Conservation (phyloP, 164 flowering plant genomes). For the Tetracentron sinense region DNA sequence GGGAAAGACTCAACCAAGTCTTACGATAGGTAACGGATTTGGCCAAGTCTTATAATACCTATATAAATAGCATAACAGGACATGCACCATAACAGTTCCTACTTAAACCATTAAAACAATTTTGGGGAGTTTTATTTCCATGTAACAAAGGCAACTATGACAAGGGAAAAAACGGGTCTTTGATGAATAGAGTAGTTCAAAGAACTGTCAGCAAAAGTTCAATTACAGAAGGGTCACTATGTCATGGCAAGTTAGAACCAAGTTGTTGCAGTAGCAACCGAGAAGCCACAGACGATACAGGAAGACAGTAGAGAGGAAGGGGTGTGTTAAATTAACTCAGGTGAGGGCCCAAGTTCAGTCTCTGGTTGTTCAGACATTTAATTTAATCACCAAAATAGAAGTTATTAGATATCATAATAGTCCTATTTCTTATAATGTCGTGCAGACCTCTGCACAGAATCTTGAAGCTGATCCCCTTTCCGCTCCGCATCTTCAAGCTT, state of each 20-base stretch:
- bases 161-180: background rate
- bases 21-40: too few relatives aligned
- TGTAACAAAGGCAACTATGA: background rate
- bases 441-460: constrained; percentile 81
- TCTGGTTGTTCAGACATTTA: background rate
- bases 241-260: background rate
- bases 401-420: background rate
- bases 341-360: background rate
- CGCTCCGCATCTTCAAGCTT: constrained; percentile 69
- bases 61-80: too few relatives aligned
- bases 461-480: constrained; percentile 75
- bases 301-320: background rate
- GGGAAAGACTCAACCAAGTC: too few relatives aligned
- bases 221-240: background rate
- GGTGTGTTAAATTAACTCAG: background rate
- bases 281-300: background rate
- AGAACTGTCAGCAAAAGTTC: background rate
- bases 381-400: background rate
- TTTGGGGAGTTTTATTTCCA: too few relatives aligned
- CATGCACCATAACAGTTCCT: too few relatives aligned
- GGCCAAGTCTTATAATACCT: too few relatives aligned
- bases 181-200: background rate
- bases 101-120: too few relatives aligned
- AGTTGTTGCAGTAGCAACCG: background rate
- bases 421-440: background rate